These are phyloP conservation scores for Ceratocystis papillata DNA, from an alignment of 2,329 filamentous ascomycete genomes.

Conservation along the genomic window DNA sequence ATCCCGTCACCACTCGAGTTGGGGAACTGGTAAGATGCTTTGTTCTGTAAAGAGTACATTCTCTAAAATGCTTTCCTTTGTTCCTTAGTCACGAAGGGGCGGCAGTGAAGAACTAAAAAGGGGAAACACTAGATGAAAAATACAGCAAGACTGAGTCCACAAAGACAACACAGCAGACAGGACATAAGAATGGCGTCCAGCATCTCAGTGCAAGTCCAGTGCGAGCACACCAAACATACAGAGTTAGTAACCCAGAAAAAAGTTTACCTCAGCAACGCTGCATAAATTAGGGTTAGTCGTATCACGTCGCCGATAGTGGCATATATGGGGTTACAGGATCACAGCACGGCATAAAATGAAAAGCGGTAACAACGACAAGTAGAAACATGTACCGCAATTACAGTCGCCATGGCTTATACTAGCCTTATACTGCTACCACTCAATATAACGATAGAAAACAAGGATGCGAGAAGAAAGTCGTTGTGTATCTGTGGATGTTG, in stretches of 20 bases:
- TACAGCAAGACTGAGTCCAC: background rate
- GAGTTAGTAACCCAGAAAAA: background rate
- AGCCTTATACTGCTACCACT: too few relatives aligned
- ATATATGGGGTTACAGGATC: too few relatives aligned
- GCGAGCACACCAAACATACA: too few relatives aligned
- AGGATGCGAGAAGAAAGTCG: too few relatives aligned
- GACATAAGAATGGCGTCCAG: background rate
- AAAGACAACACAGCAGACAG: background rate
- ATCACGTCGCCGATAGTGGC: too few relatives aligned
- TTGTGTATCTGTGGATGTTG: too few relatives aligned
- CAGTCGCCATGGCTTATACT: too few relatives aligned
- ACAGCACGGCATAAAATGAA: too few relatives aligned
- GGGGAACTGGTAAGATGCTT: slow-evolving; percentile 22
- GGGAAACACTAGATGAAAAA: background rate
- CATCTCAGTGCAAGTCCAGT: too few relatives aligned
- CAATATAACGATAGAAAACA: too few relatives aligned
- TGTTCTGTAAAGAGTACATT: slow-evolving; percentile 23
- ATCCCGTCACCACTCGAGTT: slow-evolving; percentile 22
- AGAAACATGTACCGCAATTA: too few relatives aligned
- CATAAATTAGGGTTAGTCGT: background rate
- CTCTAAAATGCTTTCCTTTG: background rate
- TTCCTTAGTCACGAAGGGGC: background rate
- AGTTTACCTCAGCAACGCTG: background rate
- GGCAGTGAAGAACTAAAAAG: background rate
- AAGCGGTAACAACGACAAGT: too few relatives aligned